phyloP scores from a whole-genome alignment of 805 yeast genomes.

The Yarrowia sp. region DNA sequence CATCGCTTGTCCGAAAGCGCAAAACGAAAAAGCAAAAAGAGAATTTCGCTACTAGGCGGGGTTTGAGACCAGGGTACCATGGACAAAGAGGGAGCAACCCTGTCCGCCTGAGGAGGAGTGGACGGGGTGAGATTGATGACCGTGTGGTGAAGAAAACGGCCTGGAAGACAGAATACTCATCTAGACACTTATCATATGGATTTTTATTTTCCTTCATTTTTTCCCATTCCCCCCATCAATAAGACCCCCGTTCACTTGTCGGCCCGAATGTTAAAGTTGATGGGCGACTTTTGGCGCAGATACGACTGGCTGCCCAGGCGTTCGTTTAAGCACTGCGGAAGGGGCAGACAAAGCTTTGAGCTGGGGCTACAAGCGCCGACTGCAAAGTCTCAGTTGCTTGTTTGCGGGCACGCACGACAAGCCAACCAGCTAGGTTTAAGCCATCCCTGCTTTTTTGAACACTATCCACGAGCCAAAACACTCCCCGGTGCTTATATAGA shows the following conservation, averaged over 20 bases:
- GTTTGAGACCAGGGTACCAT: conserved; percentile 36
- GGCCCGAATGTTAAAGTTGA: conserved; percentile 8
- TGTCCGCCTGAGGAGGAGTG: background rate
- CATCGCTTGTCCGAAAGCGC: background rate
- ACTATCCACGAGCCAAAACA: background rate
- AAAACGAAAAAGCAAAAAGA: background rate
- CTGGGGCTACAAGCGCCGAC: conserved; percentile 16
- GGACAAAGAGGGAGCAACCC: conserved; percentile 36
- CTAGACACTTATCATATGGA: too few relatives aligned
- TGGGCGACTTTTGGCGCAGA: conserved; percentile 29
- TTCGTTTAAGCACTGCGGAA: conserved; percentile 38
- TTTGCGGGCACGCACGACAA: conserved; percentile 39
- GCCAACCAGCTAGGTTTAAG: too few relatives aligned
- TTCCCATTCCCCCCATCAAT: too few relatives aligned
- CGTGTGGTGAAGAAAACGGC: too few relatives aligned
- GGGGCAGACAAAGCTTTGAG: conserved; percentile 31
- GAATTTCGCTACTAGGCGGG: conserved; percentile 33
- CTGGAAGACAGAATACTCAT: too few relatives aligned
- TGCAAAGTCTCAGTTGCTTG: conserved; percentile 3
- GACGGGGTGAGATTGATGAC: conserved; percentile 9
- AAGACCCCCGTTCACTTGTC: too few relatives aligned
- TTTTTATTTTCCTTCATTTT: too few relatives aligned
- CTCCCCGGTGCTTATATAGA: too few relatives aligned
- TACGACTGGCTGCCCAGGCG: conserved; percentile 39
- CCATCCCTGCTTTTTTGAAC: conserved; percentile 5